phyloP scores from a whole-genome alignment of 805 yeast species.

The Zygoascus ofunaensis region DNA sequence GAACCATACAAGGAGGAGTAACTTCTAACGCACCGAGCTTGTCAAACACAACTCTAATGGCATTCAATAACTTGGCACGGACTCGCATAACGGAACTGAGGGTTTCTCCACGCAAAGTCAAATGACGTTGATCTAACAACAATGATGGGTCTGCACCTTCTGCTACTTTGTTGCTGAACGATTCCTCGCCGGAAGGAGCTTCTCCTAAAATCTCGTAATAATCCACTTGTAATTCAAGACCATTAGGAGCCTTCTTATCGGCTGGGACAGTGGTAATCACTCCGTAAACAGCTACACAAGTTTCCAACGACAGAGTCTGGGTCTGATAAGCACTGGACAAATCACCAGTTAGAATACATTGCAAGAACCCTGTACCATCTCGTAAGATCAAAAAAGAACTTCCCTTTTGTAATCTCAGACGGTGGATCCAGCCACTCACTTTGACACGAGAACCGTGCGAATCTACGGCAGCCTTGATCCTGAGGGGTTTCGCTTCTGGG shows the following conservation, averaged over 20 bases:
- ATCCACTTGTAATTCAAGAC: conserved; percentile 87
- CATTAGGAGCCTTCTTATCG: conserved; percentile 96
- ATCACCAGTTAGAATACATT: conserved; percentile 81
- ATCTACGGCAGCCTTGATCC: conserved; percentile 47
- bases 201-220: conserved; percentile 81
- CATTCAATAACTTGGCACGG: conserved; percentile 65
- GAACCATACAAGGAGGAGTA: conserved; percentile 99
- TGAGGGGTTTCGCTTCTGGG: conserved; percentile 59
- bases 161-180: conserved; percentile 88
- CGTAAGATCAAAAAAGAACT: conserved; percentile 83
- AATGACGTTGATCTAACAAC: conserved; percentile 88
- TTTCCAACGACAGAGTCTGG: conserved; percentile 75
- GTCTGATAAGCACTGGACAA: conserved; percentile 87
- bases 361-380: conserved; percentile 91
- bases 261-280: conserved; percentile 76
- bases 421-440: conserved; percentile 93
- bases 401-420: conserved; percentile 88
- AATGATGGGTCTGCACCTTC: conserved; percentile 91
- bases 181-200: conserved; percentile 94
- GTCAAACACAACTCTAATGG: conserved; percentile 66
- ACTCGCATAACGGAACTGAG: conserved; percentile 89
- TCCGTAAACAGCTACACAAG: conserved; percentile 76
- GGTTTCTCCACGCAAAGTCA: conserved; percentile 94
- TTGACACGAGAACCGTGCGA: conserved; percentile 60
- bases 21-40: conserved; percentile 80